Conservation (phyloP, 1,284 basidiomycete species). For the Pyrrhoderma lamaoense region DNA sequence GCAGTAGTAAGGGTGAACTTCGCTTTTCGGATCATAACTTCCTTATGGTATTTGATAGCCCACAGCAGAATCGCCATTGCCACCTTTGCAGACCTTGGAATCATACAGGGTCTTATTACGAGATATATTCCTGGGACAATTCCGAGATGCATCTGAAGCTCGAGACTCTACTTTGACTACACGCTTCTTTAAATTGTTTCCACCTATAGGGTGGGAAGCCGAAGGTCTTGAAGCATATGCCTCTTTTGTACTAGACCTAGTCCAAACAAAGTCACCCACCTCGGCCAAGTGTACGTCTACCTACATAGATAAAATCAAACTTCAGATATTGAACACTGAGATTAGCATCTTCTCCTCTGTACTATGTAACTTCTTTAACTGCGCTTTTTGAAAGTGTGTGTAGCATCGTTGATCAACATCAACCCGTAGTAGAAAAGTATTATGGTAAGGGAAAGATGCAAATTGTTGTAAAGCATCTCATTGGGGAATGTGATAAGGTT, state of each 20-base stretch:
- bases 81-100: conserved; percentile 79
- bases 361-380: conserved; percentile 83
- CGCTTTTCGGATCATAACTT: conserved; percentile 6
- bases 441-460: conserved; percentile 87
- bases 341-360: conserved; percentile 80
- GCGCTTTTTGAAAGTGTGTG: conserved; percentile 93
- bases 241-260: conserved; percentile 86
- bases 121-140: conserved; percentile 70
- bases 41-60: conserved; percentile 50
- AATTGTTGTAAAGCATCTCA: conserved; percentile 67
- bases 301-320: conserved; percentile 8
- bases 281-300: conserved; percentile 67
- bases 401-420: conserved; percentile 94
- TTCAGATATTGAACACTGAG: conserved; percentile 11
- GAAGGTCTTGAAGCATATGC: conserved; percentile 94
- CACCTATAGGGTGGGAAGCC: conserved; percentile 84
- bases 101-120: conserved; percentile 72
- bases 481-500: conserved; percentile 84
- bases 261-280: conserved; percentile 68
- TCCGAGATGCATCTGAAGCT: conserved; percentile 69
- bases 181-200: conserved; percentile 95
- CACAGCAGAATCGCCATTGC: conserved; percentile 78
- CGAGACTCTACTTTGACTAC: conserved; percentile 85
- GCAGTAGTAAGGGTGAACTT: conserved; percentile 68
- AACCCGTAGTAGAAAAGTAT: conserved; percentile 96